Conservation (phyloP, 805 yeast genomes). For the Hanseniaspora singularis region DNA sequence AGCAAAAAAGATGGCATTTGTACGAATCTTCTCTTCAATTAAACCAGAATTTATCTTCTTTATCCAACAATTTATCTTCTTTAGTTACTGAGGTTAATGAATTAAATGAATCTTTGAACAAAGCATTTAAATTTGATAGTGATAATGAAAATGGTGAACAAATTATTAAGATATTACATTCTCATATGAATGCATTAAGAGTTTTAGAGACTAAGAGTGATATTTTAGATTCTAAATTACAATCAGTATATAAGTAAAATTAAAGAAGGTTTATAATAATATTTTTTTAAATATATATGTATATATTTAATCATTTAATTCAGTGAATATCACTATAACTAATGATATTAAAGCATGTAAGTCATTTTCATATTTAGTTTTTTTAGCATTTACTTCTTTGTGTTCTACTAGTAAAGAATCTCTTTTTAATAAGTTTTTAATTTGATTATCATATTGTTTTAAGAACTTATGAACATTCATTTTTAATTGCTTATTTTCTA, state of each 20-base stretch:
- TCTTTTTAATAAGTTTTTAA: constrained; percentile 14
- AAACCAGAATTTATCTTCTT: constrained; percentile 64
- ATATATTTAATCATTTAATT: not conserved
- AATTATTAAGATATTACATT: constrained; percentile 68
- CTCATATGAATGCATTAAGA: constrained; percentile 79
- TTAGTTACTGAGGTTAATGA: constrained; percentile 72
- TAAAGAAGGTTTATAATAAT: not conserved
- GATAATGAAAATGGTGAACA: constrained; percentile 39
- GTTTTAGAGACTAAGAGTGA: constrained; percentile 71
- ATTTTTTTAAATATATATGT: not conserved
- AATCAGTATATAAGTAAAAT: constrained; percentile 21
- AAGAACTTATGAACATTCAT: constrained; percentile 8
- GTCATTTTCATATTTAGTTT: constrained; percentile 1
- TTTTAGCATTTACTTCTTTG: not conserved
- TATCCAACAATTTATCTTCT: constrained; percentile 65
- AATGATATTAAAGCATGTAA: constrained; percentile 4
- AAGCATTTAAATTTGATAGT: constrained; percentile 32
- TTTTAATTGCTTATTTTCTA: constrained; percentile 12
- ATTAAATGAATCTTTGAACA: constrained; percentile 68
- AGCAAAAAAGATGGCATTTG: constrained; percentile 74
- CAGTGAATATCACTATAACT: constrained; percentile 6
- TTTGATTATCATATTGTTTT: constrained; percentile 7
- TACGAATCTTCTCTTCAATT: constrained; percentile 75
- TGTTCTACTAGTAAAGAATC: constrained; percentile 12
- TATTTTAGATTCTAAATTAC: constrained; percentile 54